A percentile compares a stretch with the other conserved stretches of the same genome.
Conservation (phyloP, 2,329 filamentous ascomycete genomes). For the Fusarium subglutinans region DNA sequence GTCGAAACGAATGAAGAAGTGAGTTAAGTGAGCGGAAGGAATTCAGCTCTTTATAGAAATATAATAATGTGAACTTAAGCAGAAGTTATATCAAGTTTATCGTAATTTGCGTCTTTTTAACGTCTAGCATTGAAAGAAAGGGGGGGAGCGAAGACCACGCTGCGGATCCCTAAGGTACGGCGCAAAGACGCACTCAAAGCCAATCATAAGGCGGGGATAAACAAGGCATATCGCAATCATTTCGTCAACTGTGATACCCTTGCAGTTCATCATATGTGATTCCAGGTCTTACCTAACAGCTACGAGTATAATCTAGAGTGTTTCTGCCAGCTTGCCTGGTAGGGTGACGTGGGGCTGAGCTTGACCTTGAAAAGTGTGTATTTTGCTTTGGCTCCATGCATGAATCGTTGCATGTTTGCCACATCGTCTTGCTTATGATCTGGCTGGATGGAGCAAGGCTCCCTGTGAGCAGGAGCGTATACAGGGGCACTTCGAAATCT, state of each 20-base stretch:
- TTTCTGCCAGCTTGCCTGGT: neutral
- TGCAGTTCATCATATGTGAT: too few relatives aligned
- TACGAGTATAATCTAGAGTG: neutral
- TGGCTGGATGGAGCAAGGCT: neutral
- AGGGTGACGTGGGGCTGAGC: neutral
- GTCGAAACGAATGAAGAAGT: neutral
- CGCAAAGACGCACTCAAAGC: neutral
- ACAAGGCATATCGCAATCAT: too few relatives aligned
- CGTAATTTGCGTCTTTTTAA: accelerated
- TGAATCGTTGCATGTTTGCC: neutral
- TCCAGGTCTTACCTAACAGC: accelerated
- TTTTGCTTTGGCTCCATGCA: neutral
- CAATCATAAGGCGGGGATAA: neutral
- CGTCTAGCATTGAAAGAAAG: neutral
- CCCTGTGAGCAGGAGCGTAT: neutral
- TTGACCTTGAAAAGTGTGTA: neutral
- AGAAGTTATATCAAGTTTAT: neutral
- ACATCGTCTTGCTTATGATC: neutral
- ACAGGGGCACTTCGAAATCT: neutral
- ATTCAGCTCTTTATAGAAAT: neutral
- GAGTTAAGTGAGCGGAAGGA: accelerated
- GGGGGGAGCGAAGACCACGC: neutral
- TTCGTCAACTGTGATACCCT: too few relatives aligned
- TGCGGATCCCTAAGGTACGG: neutral
- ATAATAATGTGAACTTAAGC: accelerated